phyloP scores from a whole-genome alignment of 1,139 yeast genomes.

The Lodderomyces beijingensis region DNA sequence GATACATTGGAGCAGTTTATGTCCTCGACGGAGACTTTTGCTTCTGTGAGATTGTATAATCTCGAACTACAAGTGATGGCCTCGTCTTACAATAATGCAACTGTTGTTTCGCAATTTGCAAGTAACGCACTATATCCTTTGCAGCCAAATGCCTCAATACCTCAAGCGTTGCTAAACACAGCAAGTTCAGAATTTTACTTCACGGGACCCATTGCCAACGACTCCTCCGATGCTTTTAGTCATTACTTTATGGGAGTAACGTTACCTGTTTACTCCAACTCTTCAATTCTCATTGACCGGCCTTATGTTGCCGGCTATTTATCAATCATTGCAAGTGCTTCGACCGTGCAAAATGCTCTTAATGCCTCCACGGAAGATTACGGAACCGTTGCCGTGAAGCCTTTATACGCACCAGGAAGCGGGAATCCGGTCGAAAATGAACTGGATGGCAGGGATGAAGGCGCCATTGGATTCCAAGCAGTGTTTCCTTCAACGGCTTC shows the following conservation, averaged over 20 bases:
- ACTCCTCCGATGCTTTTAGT: conserved; percentile 21
- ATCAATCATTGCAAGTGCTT: conserved; percentile 61
- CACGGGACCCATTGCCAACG: conserved; percentile 56
- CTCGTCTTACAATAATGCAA: conserved; percentile 26
- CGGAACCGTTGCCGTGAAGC: conserved; percentile 30
- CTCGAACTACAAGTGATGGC: conserved; percentile 39
- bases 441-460: background rate
- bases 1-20: conserved; percentile 53
- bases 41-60: conserved; percentile 69
- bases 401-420: conserved; percentile 23
- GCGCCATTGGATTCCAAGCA: conserved; percentile 30
- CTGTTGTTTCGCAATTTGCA: conserved; percentile 26
- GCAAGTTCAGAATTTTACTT: conserved; percentile 36
- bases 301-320: conserved; percentile 69
- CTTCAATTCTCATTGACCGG: conserved; percentile 59
- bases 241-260: conserved; percentile 53
- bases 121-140: conserved; percentile 51
- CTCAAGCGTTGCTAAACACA: conserved; percentile 24
- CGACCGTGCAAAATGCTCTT: conserved; percentile 45
- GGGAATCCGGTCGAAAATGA: conserved; percentile 12
- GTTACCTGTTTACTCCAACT: conserved; percentile 67
- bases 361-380: conserved; percentile 40
- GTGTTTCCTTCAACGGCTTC: conserved; percentile 28
- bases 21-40: conserved; percentile 57
- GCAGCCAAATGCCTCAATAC: conserved; percentile 39